Percentiles rank a stretch among this genome's conserved stretches.
phyloP scores from a whole-genome alignment of 495 filamentous ascomycete species.

The Usnea hakonensis region DNA sequence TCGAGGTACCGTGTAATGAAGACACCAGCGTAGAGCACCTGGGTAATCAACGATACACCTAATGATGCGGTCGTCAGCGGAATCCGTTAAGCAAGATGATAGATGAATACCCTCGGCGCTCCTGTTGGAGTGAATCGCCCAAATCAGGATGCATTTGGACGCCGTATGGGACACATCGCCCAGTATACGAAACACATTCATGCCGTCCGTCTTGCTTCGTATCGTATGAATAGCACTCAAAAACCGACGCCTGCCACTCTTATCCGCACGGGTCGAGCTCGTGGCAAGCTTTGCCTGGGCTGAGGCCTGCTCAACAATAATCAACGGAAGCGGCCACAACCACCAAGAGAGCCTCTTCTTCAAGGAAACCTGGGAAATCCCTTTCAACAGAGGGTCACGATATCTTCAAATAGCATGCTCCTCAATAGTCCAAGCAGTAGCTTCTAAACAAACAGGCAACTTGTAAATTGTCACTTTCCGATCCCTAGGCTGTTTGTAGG shows the following conservation, averaged over 20 bases:
- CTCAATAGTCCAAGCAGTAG: background rate
- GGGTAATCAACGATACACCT: constrained; percentile 93
- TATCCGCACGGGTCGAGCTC: background rate
- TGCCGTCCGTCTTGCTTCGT: constrained; percentile 24
- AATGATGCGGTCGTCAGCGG: background rate
- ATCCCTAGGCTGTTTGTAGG: background rate
- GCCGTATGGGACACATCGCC: constrained; percentile 75
- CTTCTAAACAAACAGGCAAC: background rate
- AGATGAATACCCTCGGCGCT: constrained; percentile 69
- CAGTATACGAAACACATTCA: constrained; percentile 69
- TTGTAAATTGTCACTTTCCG: background rate
- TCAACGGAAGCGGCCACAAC: background rate
- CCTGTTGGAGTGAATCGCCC: constrained; percentile 78
- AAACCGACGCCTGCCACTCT: background rate
- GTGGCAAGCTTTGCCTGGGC: background rate
- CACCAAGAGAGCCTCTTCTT: background rate
- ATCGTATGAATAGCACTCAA: background rate
- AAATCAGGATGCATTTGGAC: constrained; percentile 84
- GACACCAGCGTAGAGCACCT: constrained; percentile 77
- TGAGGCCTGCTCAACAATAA: background rate
- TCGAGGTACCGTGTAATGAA: constrained; percentile 86
- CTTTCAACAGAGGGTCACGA: background rate
- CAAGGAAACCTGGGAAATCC: background rate
- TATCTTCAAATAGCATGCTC: background rate
- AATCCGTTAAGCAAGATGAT: constrained; percentile 6